Conservation (phyloP, 1,284 basidiomycete genomes). For the Moesziomyces sp. region DNA sequence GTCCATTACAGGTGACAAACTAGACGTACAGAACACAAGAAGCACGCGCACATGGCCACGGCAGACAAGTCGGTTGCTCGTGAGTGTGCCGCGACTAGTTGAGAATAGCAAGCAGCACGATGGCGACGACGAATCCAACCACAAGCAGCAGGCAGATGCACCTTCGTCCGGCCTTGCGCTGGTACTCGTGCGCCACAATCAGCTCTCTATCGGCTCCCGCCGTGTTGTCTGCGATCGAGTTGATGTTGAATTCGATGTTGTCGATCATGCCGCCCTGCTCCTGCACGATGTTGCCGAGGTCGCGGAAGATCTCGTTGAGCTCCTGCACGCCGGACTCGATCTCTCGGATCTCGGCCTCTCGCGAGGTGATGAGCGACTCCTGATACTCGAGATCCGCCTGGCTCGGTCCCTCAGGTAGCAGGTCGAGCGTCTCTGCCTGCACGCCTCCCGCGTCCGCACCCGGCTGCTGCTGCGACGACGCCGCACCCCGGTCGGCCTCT, state of each 20-base stretch:
- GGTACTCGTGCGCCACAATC: constrained; percentile 89
- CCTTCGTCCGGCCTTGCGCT: constrained; percentile 89
- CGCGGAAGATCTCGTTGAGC: constrained; percentile 94
- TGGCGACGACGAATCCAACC: constrained; percentile 83
- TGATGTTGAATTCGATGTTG: constrained; percentile 95
- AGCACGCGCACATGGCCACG: not conserved
- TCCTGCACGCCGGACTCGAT: constrained; percentile 98
- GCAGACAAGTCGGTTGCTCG: not conserved
- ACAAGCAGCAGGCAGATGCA: constrained; percentile 90
- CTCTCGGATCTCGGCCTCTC: constrained; percentile 92
- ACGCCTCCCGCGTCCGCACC: not conserved
- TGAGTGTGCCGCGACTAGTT: constrained; percentile 1
- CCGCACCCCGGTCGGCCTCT: constrained; percentile 8
- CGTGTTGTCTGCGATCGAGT: constrained; percentile 85
- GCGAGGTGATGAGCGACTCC: constrained; percentile 93
- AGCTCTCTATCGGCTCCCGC: constrained; percentile 87
- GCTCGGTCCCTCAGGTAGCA: constrained; percentile 65
- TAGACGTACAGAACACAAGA: constrained; percentile 1
- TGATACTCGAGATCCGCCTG: constrained; percentile 94
- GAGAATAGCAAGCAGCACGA: constrained; percentile 81
- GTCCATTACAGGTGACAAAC: constrained; percentile 20
- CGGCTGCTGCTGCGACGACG: not conserved
- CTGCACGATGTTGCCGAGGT: constrained; percentile 91
- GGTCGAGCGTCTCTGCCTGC: constrained; percentile 20
- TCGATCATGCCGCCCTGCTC: constrained; percentile 97